A percentile compares a stretch with the other conserved stretches of the same genome.
Conservation (phyloP, 768 basidiomycete genomes). For the Paxillus rubicundulus region DNA sequence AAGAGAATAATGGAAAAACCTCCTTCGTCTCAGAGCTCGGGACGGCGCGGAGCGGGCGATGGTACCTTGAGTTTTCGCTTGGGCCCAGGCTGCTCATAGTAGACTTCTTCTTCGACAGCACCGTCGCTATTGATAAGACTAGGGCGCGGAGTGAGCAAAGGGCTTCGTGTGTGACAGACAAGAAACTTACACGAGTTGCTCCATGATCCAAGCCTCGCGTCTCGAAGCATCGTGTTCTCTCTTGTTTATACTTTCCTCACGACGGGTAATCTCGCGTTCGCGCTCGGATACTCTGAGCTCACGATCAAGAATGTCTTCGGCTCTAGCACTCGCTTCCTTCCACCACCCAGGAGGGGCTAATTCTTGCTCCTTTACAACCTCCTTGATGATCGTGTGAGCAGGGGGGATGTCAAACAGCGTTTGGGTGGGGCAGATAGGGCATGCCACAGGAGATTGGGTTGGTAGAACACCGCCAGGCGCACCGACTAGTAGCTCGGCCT, state of each 20-base stretch:
- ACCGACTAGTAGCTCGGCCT: constrained; percentile 80
- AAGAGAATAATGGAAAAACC: constrained; percentile 44
- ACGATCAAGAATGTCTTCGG: constrained; percentile 80
- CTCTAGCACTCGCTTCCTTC: constrained; percentile 61
- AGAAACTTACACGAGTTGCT: constrained; percentile 75
- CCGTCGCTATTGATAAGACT: constrained; percentile 71
- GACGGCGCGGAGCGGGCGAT: constrained; percentile 77
- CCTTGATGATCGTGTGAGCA: constrained; percentile 81
- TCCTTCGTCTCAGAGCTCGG: constrained; percentile 96
- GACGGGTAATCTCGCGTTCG: constrained; percentile 82
- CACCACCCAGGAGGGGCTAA: constrained; percentile 80
- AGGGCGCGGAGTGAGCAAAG: constrained; percentile 5
- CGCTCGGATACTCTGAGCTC: constrained; percentile 83
- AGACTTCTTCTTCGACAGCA: constrained; percentile 76
- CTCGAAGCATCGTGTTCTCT: constrained; percentile 84
- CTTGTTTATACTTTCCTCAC: constrained; percentile 82
- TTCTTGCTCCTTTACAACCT: constrained; percentile 80
- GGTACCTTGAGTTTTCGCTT: constrained; percentile 91
- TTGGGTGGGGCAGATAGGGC: constrained; percentile 55
- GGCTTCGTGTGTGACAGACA: neutral
- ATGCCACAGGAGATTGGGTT: constrained; percentile 47
- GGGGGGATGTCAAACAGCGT: constrained; percentile 59
- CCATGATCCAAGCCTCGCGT: constrained; percentile 91
- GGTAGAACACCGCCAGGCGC: constrained; percentile 79
- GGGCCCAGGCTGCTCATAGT: constrained; percentile 65